Evolutionary conservation across 495 filamentous ascomycete genomes (phyloP), one percentile per base, ranked within the genome.

Genomic region (Physcia stellaris): DNA sequence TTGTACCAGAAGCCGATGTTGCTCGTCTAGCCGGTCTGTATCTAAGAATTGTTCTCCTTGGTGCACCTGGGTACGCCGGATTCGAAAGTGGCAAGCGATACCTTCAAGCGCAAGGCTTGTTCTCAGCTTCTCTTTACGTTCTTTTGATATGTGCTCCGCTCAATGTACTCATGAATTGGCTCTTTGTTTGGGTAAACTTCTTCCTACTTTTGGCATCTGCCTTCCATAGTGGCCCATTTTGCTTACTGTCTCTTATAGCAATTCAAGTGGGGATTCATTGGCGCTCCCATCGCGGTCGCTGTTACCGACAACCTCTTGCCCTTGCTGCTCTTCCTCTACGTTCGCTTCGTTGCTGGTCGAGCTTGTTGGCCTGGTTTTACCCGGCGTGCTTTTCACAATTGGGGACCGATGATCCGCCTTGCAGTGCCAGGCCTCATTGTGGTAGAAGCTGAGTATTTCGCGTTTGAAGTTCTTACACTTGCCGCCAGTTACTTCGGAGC

Each of bases 371-470:
- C 80, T 43, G 87, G 87, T 1, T 75, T 93, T 42, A 77, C 75
- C 1, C 48, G 32, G 32, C 46, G 49, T 21, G 83, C 81, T 5
- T 68, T 90, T 32, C 61, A 63, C 15, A 93, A 92, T 55, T 94
- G 86, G 86, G 70, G 73, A 4, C 82, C 80, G 1, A 90, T 92
- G 86, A 70, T 95, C 50, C 64, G 71, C 36, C 77, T 95, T 12
- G 84, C 86, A 0, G 56, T 94, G 13, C 86, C 80, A 0, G 87
- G 87, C 3, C 72, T 94, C 52, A 58, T 92, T 29, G 94, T 94
- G 84, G 80, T 96, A 1, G 79, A 90, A 54, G 86, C 87, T 5
- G 88, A 94, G 53, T 88, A 75, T 57, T 69, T 93, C 4, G 83
- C 83, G 13, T 87, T 90, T 47, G 83, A 87, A 51, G 68, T 87